Evolutionary conservation across 306 rosid genomes (phyloP).

Genomic region (Pyrus bretschneideri): DNA sequence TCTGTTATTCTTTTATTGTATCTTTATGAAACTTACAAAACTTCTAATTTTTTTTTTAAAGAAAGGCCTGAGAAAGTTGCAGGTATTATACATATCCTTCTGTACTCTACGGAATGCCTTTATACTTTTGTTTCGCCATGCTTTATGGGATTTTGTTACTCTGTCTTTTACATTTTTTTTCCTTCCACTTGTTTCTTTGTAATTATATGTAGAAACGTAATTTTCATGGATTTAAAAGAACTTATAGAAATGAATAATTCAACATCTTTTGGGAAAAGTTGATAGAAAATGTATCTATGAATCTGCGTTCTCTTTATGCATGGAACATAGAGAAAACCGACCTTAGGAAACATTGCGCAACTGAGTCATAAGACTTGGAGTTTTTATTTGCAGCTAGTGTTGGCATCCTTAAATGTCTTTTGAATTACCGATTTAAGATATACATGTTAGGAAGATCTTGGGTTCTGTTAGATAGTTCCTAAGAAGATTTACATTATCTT

Average conservation of each 20-base stretch:
- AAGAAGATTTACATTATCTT: background rate
- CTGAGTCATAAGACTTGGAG: background rate
- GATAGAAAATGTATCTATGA: background rate
- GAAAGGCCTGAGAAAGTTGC: too few species aligned
- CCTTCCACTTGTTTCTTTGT: background rate
- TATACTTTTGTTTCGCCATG: too few species aligned
- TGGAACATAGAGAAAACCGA: background rate
- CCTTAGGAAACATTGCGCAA: background rate
- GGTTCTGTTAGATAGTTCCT: background rate
- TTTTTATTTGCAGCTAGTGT: background rate
- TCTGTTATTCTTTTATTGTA: too few species aligned
- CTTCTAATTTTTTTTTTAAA: too few species aligned
- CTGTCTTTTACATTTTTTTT: background rate
- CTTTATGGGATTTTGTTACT: too few species aligned
- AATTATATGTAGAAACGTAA: background rate
- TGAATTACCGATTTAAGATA: background rate
- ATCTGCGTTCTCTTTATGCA: background rate
- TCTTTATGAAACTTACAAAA: too few species aligned
- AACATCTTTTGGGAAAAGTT: background rate
- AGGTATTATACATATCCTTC: too few species aligned
- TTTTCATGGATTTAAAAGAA: background rate
- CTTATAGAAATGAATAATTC: background rate
- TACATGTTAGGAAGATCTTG: background rate
- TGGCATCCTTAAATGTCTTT: background rate
- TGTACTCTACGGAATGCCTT: too few species aligned